These are phyloP conservation scores for Aspergillus ochraceus DNA, from an alignment of 2,329 filamentous ascomycete species.

Conservation along the genomic window DNA sequence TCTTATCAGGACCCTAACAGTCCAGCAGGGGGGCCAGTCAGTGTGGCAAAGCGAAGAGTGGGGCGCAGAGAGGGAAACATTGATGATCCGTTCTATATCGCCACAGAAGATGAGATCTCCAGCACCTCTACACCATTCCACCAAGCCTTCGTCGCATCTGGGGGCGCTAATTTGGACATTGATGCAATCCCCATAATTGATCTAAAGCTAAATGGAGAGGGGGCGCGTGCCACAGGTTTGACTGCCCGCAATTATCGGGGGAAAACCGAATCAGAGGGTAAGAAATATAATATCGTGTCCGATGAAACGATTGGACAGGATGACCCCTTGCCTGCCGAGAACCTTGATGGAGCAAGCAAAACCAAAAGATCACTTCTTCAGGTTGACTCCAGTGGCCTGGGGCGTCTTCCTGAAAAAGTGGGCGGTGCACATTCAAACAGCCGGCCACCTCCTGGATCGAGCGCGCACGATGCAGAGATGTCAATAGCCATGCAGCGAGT, in stretches of 20 bases:
- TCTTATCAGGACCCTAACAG: slow-evolving; percentile 36
- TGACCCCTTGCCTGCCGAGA: slow-evolving; percentile 41
- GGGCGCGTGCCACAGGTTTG: slow-evolving; percentile 14
- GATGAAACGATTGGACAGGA: slow-evolving; percentile 68
- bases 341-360: slow-evolving; percentile 26
- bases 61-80: slow-evolving; percentile 79
- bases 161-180: slow-evolving; percentile 79
- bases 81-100: slow-evolving; percentile 96
- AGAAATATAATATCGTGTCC: slow-evolving; percentile 66
- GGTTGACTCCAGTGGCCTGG: slow-evolving; percentile 83
- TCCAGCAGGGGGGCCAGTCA: slow-evolving; percentile 68
- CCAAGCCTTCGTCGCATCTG: slow-evolving; percentile 69
- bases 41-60: slow-evolving; percentile 69
- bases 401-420: slow-evolving; percentile 66
- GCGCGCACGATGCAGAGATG: slow-evolving; percentile 85
- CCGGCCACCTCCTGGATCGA: slow-evolving; percentile 61
- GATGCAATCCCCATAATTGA: slow-evolving; percentile 97
- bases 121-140: slow-evolving; percentile 75
- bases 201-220: slow-evolving; percentile 68
- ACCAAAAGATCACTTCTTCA: slow-evolving; percentile 70
- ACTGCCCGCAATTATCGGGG: slow-evolving; percentile 24
- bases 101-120: slow-evolving; percentile 52
- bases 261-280: slow-evolving; percentile 47
- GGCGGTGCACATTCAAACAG: slow-evolving; percentile 21
- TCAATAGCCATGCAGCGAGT: slow-evolving; percentile 83